phyloP scores from a whole-genome alignment of 371 early-diverging fungal species.

The Mucor sp. region DNA sequence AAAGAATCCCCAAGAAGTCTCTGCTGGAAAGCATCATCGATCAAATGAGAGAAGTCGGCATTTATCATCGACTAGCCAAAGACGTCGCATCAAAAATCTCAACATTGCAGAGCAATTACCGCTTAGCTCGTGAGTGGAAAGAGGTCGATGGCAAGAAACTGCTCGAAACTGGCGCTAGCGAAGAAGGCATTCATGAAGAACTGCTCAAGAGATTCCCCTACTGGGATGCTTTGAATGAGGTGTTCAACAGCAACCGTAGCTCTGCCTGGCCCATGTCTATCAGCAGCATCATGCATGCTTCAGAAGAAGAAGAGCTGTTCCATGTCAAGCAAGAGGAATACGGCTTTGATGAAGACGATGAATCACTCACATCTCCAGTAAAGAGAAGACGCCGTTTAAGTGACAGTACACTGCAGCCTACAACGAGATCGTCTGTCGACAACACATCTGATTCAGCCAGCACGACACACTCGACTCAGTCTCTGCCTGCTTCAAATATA shows the following conservation, averaged over 20 bases:
- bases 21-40: slow-evolving; percentile 47
- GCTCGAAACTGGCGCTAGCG: slow-evolving; percentile 37
- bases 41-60: slow-evolving; percentile 45
- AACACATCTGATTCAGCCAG: slow-evolving; percentile 18
- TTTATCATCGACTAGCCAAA: slow-evolving; percentile 48
- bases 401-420: slow-evolving; percentile 22
- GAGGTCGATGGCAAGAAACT: slow-evolving; percentile 41
- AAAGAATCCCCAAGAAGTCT: slow-evolving; percentile 48
- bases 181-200: slow-evolving; percentile 48
- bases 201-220: slow-evolving; percentile 50
- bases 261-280: slow-evolving; percentile 48
- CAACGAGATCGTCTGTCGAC: slow-evolving; percentile 14
- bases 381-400: slow-evolving; percentile 29
- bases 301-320: slow-evolving; percentile 23
- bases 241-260: slow-evolving; percentile 30
- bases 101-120: slow-evolving; percentile 49
- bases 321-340: slow-evolving; percentile 25
- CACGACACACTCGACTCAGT: slow-evolving; percentile 22
- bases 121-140: slow-evolving; percentile 49
- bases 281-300: slow-evolving; percentile 42
- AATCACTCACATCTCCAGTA: background rate
- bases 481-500: slow-evolving; percentile 9
- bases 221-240: slow-evolving; percentile 47
- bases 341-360: slow-evolving; percentile 25
- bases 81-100: slow-evolving; percentile 52